phyloP scores from a whole-genome alignment of 208 protist genomes.

The Tritrichomonas foetus region DNA sequence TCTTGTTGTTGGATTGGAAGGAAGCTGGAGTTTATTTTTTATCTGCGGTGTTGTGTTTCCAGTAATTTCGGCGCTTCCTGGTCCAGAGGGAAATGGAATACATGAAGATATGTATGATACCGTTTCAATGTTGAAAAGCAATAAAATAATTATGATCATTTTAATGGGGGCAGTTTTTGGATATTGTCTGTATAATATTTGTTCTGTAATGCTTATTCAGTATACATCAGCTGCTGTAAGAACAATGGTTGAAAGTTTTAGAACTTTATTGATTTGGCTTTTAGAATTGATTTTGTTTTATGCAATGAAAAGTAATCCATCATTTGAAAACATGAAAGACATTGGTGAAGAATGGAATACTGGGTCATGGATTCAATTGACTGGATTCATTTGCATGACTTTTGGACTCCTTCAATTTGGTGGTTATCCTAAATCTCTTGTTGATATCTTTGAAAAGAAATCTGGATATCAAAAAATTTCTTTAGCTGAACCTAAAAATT shows the following conservation, averaged over 20 bases:
- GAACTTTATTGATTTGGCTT: neutral
- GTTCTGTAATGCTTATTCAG: neutral
- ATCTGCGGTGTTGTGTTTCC: neutral
- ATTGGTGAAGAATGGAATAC: neutral
- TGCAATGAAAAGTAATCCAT: neutral
- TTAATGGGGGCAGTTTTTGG: too few species aligned
- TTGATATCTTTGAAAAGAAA: too few species aligned
- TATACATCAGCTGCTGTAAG: neutral
- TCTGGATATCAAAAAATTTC: too few species aligned
- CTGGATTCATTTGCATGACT: neutral
- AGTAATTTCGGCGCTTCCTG: neutral
- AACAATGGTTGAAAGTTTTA: neutral
- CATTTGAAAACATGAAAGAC: neutral
- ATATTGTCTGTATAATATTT: too few species aligned
- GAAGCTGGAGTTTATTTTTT: neutral
- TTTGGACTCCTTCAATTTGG: too few species aligned
- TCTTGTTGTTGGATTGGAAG: neutral
- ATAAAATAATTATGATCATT: too few species aligned
- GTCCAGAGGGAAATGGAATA: neutral
- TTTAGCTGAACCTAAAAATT: too few species aligned
- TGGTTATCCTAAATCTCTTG: too few species aligned
- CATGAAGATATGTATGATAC: constrained; percentile 1
- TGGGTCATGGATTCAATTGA: neutral
- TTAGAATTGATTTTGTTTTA: neutral
- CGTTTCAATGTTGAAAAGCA: neutral